These are phyloP conservation scores for Heterobasidion irregulare DNA, from an alignment of 1,284 basidiomycete genomes.

Conservation along the genomic window DNA sequence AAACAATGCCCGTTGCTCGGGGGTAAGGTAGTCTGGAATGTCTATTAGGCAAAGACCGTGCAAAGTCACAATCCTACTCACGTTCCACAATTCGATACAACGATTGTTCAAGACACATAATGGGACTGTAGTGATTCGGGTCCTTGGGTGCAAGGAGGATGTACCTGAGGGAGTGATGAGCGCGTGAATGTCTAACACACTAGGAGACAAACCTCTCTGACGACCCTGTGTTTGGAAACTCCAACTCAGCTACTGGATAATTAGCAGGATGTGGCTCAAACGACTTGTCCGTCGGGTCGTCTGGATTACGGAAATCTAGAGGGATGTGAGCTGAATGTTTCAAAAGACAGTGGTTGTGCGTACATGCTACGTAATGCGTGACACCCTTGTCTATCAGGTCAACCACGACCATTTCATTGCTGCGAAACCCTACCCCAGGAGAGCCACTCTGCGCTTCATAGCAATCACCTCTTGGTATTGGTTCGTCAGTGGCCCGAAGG, in stretches of 20 bases:
- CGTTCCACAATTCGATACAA: constrained; percentile 63
- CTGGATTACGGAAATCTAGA: constrained; percentile 56
- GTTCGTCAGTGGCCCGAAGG: constrained; percentile 23
- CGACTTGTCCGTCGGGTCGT: constrained; percentile 45
- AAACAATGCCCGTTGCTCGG: constrained; percentile 51
- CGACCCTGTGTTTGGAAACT: constrained; percentile 63
- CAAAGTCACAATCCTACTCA: constrained; percentile 22
- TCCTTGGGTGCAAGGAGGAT: constrained; percentile 68
- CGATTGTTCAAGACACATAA: constrained; percentile 61
- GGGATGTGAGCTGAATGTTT: neutral
- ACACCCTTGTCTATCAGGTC: neutral
- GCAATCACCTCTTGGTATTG: constrained; percentile 30
- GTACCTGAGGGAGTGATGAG: constrained; percentile 34
- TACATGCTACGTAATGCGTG: neutral
- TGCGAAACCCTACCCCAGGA: constrained; percentile 40
- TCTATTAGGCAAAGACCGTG: constrained; percentile 11
- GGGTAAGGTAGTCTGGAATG: constrained; percentile 55
- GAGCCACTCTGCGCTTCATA: constrained; percentile 41
- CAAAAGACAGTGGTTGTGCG: neutral
- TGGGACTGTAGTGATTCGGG: constrained; percentile 73
- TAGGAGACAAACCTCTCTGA: constrained; percentile 43
- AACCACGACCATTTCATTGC: constrained; percentile 37
- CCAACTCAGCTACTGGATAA: constrained; percentile 55
- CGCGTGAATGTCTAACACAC: constrained; percentile 3
- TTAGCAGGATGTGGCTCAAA: constrained; percentile 52